Evolutionary conservation across 2,329 filamentous ascomycete species (phyloP), one percentile per base, ranked within the genome.

Genomic region (Coniosporium tulheliwenetii): DNA sequence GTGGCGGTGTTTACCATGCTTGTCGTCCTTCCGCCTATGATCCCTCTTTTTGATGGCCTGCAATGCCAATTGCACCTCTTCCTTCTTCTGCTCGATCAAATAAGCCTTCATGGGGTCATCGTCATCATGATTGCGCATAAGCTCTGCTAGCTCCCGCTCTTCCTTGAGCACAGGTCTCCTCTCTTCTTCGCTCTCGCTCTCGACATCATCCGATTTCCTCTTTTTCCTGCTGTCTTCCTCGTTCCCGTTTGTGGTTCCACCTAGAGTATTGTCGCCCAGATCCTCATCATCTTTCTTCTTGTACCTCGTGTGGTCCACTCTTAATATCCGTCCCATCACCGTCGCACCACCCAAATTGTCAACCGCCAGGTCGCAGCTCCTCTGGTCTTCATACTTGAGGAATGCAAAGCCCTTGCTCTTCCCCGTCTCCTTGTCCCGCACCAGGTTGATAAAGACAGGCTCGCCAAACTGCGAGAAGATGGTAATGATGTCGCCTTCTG

Each of bases 381-480:
- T 74, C 66, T 98, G 91, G 61, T 98, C 89, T 59, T 98, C 91
- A 62, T 96, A 98, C 58, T 98, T 98, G 43, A 98, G 71, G 71
- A 93, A 98, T 2, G 82, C 86, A 56, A 96, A 98, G 0, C 91
- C 91, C 49, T 81, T 82, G 45, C 84, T 93, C 63, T 94, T 95
- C 45, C 91, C 91, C 0, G 87, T 93, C 58, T 96, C 93, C 57
- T 91, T 91, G 69, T 98, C 91, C 54, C 91, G 85, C 38, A 81
- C 79, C 10, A 98, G 75, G 52, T 95, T 93, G 44, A 98, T 71
- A 62, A 89, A 93, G 2, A 87, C 84, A 2, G 93, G 93, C 57
- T 96, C 89, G 51, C 91, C 91, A 56, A 81, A 98, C 60, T 98
- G 91, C 5, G 86, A 94, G 67, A 96, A 98, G 45, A 98, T 93